Percentiles rank a stretch among this genome's conserved stretches.
phyloP scores from a whole-genome alignment of 768 basidiomycete species.

The Filobasidium floriforme region DNA sequence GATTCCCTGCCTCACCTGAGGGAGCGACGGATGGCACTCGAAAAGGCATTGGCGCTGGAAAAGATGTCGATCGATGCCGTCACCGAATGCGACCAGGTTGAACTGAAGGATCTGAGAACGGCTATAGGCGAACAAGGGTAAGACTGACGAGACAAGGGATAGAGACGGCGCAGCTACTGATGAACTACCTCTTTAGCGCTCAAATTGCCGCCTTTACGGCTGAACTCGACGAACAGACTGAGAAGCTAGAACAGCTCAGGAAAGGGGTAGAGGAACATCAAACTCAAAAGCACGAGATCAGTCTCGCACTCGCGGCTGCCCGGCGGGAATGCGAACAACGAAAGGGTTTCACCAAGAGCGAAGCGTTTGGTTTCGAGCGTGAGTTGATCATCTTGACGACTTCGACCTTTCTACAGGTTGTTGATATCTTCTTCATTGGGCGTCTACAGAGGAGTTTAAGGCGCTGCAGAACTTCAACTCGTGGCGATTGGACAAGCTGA shows the following conservation, averaged over 20 bases:
- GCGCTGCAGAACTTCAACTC: constrained; percentile 39
- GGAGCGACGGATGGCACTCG: constrained; percentile 32
- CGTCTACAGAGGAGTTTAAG: constrained; percentile 39
- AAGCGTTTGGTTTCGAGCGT: constrained; percentile 40
- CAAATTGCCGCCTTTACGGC: constrained; percentile 38
- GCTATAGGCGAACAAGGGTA: constrained; percentile 37
- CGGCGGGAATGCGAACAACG: constrained; percentile 38
- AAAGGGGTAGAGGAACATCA: constrained; percentile 35
- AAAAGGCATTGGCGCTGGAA: constrained; percentile 39
- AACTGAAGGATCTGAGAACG: constrained; percentile 32
- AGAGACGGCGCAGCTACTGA: background rate
- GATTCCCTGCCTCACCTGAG: constrained; percentile 34
- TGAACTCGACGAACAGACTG: constrained; percentile 34
- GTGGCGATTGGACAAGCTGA: constrained; percentile 28
- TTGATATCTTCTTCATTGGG: background rate
- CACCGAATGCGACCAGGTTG: constrained; percentile 39
- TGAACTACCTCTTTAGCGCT: constrained; percentile 25
- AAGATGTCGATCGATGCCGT: constrained; percentile 37
- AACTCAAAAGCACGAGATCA: constrained; percentile 28
- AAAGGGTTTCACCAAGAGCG: constrained; percentile 36
- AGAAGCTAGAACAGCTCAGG: constrained; percentile 35
- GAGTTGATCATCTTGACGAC: constrained; percentile 14
- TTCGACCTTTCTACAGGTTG: background rate
- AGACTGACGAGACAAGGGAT: constrained; percentile 9
- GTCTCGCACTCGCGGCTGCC: constrained; percentile 35